phyloP scores from a whole-genome alignment of 306 rosid species.

The Prunus armeniaca region DNA sequence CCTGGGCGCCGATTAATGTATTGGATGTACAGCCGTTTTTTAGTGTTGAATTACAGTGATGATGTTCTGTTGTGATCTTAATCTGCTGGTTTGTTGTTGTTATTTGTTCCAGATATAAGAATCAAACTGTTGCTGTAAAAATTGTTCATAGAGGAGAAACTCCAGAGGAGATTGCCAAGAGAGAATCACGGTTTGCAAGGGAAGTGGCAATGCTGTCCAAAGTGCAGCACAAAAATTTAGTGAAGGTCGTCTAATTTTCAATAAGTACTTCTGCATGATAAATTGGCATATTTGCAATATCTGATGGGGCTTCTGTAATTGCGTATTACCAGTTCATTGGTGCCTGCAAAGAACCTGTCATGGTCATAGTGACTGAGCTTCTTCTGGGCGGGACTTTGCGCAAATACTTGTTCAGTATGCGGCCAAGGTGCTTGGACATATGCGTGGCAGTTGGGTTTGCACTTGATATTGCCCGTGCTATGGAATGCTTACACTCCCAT shows the following conservation, averaged over 20 bases:
- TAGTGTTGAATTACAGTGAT: not conserved
- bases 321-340: conserved; percentile 74
- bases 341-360: conserved; percentile 93
- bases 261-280: not conserved
- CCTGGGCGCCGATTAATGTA: not conserved
- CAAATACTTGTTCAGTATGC: conserved; percentile 65
- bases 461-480: conserved; percentile 83
- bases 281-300: conserved; percentile 7
- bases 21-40: not conserved
- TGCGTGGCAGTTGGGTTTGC: conserved; percentile 72
- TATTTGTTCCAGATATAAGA: conserved; percentile 43
- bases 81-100: not conserved
- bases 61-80: not conserved
- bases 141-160: conserved; percentile 44
- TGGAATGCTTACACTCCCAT: conserved; percentile 88
- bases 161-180: conserved; percentile 48
- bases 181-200: conserved; percentile 75
- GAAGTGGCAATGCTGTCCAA: conserved; percentile 85
- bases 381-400: conserved; percentile 88
- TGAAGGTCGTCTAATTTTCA: conserved; percentile 50
- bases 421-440: conserved; percentile 72
- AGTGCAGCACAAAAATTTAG: conserved; percentile 92
- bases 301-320: conserved; percentile 27
- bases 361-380: conserved; percentile 95
- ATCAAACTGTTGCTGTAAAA: conserved; percentile 54